Evolutionary conservation across 192 early-diverging fungal genomes (phyloP), one percentile per base, ranked within the genome.

Genomic region (Ambispora gerdemannii): DNA sequence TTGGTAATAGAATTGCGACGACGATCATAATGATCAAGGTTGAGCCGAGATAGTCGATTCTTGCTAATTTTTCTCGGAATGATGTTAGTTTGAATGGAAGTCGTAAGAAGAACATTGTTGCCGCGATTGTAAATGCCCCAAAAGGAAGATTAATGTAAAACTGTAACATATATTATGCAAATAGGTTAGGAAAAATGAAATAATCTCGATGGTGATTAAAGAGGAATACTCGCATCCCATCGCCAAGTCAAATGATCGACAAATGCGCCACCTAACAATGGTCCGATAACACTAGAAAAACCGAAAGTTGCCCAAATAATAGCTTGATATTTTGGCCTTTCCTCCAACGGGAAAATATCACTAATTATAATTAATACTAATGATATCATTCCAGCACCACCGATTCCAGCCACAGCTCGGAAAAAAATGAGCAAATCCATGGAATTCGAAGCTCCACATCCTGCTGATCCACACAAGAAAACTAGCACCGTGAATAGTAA

Each of bases 271-370:
- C 95, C 95, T 13, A 95, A 65, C 15, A 95, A 80, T 0, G 95
- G 93, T 2, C 92, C 95, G 10, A 93, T 63, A 3, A 92, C 88
- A 2, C 88, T 88, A 3, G 91, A 84, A 47, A 92, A 63, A 7
- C 88, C 92, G 81, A 93, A 90, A 0, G 90, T 88, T 59, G 85
- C 88, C 22, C 90, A 89, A 20, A 92, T 84, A 25, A 95, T 73
- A 17, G 88, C 85, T 76, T 93, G 88, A 75, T 91, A 95, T 74
- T 92, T 94, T 43, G 91, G 90, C 15, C 93, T 80, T 63, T 97
- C 87, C 30, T 89, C 84, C n/a, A 89, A 67, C 27, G 89, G 84
- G 19, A 97, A 87, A 61, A 98, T 83, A 72, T 96, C 96, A 3
- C 91, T 81, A 36, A 96, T 84, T 43, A 95, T 90, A 50, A 96